These are phyloP conservation scores for Cladorrhinum samala DNA, from an alignment of 495 filamentous ascomycete species.

Conservation along the genomic window DNA sequence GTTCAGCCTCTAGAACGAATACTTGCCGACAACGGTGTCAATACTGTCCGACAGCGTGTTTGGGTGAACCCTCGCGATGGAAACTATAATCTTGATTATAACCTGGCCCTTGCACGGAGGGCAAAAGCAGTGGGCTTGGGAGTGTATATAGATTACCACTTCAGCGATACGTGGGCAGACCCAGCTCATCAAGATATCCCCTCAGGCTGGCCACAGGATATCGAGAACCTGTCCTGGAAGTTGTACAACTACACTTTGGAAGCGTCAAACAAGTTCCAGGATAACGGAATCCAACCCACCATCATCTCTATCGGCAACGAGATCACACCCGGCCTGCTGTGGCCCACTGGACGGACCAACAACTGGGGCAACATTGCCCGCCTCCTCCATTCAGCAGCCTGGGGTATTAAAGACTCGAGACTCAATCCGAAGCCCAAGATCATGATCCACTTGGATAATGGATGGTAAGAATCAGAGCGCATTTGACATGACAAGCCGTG, in stretches of 20 bases:
- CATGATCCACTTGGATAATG: constrained; percentile 65
- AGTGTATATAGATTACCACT: constrained; percentile 66
- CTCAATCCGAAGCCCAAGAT: constrained; percentile 53
- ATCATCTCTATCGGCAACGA: constrained; percentile 69
- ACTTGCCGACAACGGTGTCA: constrained; percentile 56
- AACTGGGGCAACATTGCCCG: constrained; percentile 53
- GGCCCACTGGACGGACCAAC: constrained; percentile 51
- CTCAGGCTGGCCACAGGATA: constrained; percentile 53
- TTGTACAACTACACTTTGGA: constrained; percentile 61
- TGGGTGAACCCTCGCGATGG: constrained; percentile 67
- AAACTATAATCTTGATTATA: constrained; percentile 63
- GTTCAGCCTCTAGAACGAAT: constrained; percentile 56
- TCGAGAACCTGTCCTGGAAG: constrained; percentile 52
- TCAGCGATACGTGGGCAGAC: constrained; percentile 59
- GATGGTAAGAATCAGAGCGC: constrained; percentile 37
- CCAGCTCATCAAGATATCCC: constrained; percentile 47
- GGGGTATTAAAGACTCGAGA: constrained; percentile 55
- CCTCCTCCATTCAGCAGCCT: constrained; percentile 56
- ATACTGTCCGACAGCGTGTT: constrained; percentile 64
- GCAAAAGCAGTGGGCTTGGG: constrained; percentile 57
- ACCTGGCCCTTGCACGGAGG: constrained; percentile 57
- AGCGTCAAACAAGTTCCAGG: constrained; percentile 54
- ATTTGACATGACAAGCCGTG: neutral
- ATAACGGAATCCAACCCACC: constrained; percentile 46
- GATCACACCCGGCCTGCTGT: constrained; percentile 57